These are phyloP conservation scores for Francoa sonchifolia DNA, from an alignment of 441 rosid species.

Conservation along the genomic window DNA sequence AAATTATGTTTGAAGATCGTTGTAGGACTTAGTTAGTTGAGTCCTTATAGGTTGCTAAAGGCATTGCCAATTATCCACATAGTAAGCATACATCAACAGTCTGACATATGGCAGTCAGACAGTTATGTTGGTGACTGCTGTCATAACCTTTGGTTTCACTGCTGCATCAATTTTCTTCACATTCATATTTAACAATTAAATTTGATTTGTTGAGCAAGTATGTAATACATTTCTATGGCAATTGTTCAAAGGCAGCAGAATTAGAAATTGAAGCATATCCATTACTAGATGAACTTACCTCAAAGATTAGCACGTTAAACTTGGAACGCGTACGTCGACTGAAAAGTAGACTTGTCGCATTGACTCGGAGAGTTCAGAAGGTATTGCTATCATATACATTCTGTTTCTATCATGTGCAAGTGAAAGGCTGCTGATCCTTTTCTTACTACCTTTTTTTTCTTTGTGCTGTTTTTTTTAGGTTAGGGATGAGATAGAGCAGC, in stretches of 20 bases:
- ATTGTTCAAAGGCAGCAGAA: slow-evolving; percentile 71
- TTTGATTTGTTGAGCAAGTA: slow-evolving; percentile 10
- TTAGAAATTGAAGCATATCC: slow-evolving; percentile 98
- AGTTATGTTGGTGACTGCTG: too few species aligned
- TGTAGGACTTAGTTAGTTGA: too few species aligned
- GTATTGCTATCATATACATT: slow-evolving; percentile 19
- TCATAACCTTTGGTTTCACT: too few species aligned
- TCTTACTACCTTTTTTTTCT: neutral
- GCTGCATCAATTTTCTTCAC: too few species aligned
- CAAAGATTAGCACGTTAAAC: slow-evolving; percentile 91
- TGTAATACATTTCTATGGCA: slow-evolving; percentile 8
- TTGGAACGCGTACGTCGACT: slow-evolving; percentile 85
- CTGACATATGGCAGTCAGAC: too few species aligned
- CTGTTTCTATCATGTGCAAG: slow-evolving; percentile 2
- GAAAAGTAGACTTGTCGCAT: slow-evolving; percentile 92
- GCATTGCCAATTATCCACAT: too few species aligned
- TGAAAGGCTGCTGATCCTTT: slow-evolving; percentile 5
- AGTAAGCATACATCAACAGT: too few species aligned
- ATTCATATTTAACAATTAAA: slow-evolving; percentile 1
- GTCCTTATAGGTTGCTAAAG: too few species aligned
- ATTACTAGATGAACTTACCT: slow-evolving; percentile 83
- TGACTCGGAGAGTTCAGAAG: slow-evolving; percentile 95
- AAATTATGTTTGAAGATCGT: too few species aligned
- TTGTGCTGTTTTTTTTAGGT: slow-evolving; percentile 31
- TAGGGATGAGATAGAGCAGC: slow-evolving; percentile 95